Evolutionary conservation across 208 protist species (phyloP).

Genomic region (Leishmania major): DNA sequence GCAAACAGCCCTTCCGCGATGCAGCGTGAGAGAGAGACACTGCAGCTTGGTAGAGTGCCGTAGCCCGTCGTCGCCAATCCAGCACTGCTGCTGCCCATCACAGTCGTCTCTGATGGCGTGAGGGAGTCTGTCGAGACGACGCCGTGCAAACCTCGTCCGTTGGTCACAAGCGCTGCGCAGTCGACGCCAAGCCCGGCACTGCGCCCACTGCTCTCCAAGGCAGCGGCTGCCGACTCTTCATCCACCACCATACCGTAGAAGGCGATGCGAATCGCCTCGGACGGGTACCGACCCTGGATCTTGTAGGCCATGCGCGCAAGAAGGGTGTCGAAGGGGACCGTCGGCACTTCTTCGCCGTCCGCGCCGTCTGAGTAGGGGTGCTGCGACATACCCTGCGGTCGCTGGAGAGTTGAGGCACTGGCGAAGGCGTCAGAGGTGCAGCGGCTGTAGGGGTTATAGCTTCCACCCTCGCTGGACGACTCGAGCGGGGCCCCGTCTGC

Average conservation of each 20-base stretch:
- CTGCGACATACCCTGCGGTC: neutral
- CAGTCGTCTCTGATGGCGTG: conserved; percentile 18
- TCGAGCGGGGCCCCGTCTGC: neutral
- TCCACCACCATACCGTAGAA: conserved; percentile 64
- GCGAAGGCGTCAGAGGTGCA: neutral
- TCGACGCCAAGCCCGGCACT: neutral
- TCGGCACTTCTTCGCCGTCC: conserved; percentile 20
- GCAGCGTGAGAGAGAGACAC: conserved; percentile 46
- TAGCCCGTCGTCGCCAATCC: neutral
- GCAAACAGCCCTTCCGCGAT: conserved; percentile 55
- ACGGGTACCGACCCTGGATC: conserved; percentile 75
- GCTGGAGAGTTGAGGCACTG: neutral
- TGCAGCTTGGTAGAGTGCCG: conserved; percentile 22
- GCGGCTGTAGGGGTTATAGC: neutral
- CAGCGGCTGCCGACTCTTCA: conserved; percentile 17
- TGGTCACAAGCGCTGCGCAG: neutral
- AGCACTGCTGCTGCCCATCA: conserved; percentile 15
- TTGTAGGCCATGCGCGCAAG: conserved; percentile 71
- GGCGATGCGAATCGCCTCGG: conserved; percentile 58
- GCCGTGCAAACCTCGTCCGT: conserved; percentile 14
- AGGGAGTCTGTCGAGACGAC: conserved; percentile 23
- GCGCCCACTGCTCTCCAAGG: conserved; percentile 12
- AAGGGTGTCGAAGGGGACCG: conserved; percentile 72
- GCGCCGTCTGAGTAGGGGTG: neutral
- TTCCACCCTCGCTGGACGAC: neutral